A percentile compares a stretch with the other conserved stretches of the same genome.
These are phyloP conservation scores for Cyclocybe aegerita DNA, from an alignment of 768 basidiomycete genomes.

Conservation along the genomic window DNA sequence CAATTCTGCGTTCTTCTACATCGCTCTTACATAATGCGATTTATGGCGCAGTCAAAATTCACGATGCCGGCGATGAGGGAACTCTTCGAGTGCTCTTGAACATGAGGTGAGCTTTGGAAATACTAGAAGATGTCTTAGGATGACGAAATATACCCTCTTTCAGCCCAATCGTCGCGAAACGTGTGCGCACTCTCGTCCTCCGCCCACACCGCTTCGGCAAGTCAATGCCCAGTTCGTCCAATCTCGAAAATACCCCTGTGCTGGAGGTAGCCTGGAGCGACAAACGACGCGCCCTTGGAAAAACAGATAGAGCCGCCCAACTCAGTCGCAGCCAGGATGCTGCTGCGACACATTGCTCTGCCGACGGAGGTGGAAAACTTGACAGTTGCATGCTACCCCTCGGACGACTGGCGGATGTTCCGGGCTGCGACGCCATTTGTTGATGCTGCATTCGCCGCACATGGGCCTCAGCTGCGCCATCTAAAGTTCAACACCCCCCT, in stretches of 20 bases:
- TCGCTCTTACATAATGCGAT: constrained; percentile 19
- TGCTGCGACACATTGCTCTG: constrained; percentile 6
- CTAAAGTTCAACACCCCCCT: constrained; percentile 5
- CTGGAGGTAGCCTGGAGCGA: not conserved
- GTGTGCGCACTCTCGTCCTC: constrained; percentile 7
- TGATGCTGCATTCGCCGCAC: not conserved
- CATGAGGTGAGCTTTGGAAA: constrained; percentile 8
- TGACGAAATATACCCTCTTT: not conserved
- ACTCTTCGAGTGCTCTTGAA: constrained; percentile 5
- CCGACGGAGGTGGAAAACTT: constrained; percentile 10
- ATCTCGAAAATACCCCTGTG: not conserved
- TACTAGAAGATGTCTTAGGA: not conserved
- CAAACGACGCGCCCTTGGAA: not conserved
- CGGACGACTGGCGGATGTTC: constrained; percentile 6
- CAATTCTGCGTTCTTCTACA: constrained; percentile 27
- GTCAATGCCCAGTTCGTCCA: not conserved
- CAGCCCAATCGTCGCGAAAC: constrained; percentile 1
- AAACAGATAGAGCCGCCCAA: not conserved
- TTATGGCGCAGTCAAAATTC: constrained; percentile 10
- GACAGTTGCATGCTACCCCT: constrained; percentile 7
- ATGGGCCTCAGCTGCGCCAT: not conserved
- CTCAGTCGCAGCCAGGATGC: not conserved
- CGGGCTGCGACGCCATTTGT: not conserved
- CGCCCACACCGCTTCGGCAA: constrained; percentile 12
- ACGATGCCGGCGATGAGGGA: constrained; percentile 4